Conservation (phyloP, 2,329 filamentous ascomycete species). For the Epichloe aotearoae region DNA sequence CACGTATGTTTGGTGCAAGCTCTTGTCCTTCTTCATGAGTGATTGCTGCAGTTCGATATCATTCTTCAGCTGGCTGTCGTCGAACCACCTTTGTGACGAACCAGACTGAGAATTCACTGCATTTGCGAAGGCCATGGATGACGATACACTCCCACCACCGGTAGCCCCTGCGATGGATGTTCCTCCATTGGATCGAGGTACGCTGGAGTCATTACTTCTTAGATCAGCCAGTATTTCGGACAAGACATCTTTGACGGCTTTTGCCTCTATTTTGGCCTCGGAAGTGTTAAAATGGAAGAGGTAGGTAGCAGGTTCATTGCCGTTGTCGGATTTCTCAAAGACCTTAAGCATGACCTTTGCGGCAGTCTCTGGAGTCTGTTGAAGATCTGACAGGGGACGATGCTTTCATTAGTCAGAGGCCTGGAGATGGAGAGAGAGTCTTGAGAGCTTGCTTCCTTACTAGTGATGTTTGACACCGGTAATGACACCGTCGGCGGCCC, state of each 20-base stretch:
- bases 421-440: background rate
- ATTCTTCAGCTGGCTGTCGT: constrained; percentile 62
- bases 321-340: constrained; percentile 54
- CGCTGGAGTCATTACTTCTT: constrained; percentile 41
- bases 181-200: constrained; percentile 33
- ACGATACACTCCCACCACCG: constrained; percentile 36
- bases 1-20: constrained; percentile 72
- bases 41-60: constrained; percentile 80
- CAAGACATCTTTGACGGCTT: constrained; percentile 69
- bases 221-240: constrained; percentile 61
- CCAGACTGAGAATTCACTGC: constrained; percentile 44
- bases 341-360: constrained; percentile 92
- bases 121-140: constrained; percentile 65
- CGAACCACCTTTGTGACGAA: constrained; percentile 53
- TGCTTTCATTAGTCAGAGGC: background rate
- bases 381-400: constrained; percentile 50
- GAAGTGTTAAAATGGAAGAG: constrained; percentile 82
- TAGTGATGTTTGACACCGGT: constrained; percentile 64
- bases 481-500: constrained; percentile 56
- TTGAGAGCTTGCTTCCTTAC: constrained; percentile 31
- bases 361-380: constrained; percentile 81
- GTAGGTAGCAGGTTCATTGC: constrained; percentile 52
- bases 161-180: constrained; percentile 14
- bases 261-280: constrained; percentile 70
- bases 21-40: constrained; percentile 66